Evolutionary conservation across 108 stramenopile species (phyloP).

Genomic region (Schizochytrium sp.): DNA sequence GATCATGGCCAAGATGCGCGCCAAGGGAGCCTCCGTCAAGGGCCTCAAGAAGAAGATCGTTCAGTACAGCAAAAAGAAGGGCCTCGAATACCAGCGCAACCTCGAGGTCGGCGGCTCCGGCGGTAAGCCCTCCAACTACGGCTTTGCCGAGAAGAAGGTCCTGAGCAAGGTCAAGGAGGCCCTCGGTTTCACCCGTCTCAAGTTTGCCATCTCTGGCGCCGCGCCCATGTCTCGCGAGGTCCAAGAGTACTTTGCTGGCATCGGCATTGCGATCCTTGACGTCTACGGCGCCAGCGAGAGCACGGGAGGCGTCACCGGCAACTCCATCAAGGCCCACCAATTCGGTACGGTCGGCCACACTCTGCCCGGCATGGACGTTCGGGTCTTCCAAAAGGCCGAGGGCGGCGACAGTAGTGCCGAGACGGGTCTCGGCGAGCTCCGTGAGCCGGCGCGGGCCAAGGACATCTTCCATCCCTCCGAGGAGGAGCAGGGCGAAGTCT

Average conservation of each 20-base stretch:
- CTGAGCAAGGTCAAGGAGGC: constrained; percentile 40
- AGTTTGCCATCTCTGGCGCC: constrained; percentile 44
- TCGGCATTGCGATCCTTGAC: constrained; percentile 50
- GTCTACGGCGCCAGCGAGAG: constrained; percentile 53
- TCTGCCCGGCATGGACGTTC: not conserved
- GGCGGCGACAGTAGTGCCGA: not conserved
- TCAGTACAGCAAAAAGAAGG: constrained; percentile 46
- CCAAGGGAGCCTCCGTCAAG: constrained; percentile 41
- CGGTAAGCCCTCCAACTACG: constrained; percentile 14
- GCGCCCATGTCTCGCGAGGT: constrained; percentile 50
- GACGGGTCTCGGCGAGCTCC: not conserved
- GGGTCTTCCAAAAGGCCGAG: not conserved
- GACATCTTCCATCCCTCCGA: not conserved
- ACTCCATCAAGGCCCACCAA: constrained; percentile 23
- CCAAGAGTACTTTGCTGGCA: constrained; percentile 51
- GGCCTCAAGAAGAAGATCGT: constrained; percentile 47
- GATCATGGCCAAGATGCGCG: constrained; percentile 58
- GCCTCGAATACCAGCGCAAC: constrained; percentile 27
- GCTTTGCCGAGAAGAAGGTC: constrained; percentile 36
- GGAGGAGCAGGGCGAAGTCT: constrained; percentile 43
- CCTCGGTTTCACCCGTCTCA: constrained; percentile 43
- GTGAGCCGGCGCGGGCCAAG: not conserved
- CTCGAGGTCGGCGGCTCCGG: constrained; percentile 13
- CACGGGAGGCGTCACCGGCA: constrained; percentile 54
- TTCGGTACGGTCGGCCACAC: constrained; percentile 22